Evolutionary conservation across 306 rosid genomes (phyloP).

Genomic region (Castanopsis chinensis): DNA sequence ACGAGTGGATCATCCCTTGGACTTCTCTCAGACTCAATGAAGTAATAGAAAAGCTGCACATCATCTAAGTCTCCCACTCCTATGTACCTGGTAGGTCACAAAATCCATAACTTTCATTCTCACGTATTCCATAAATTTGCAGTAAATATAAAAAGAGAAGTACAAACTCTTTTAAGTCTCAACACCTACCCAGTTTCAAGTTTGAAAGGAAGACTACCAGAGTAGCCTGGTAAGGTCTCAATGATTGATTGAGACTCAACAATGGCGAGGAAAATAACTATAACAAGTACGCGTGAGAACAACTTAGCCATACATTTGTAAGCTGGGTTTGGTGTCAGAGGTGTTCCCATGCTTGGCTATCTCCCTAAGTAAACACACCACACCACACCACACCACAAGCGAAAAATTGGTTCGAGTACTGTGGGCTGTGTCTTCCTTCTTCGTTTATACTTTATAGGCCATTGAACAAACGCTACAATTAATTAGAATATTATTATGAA

Average conservation of each 20-base stretch:
- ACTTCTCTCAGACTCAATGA: constrained; percentile 11
- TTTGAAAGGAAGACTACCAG: neutral
- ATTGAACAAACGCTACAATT: too few species aligned
- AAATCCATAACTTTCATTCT: neutral
- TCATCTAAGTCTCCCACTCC: neutral
- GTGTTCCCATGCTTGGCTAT: neutral
- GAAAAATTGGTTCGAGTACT: too few species aligned
- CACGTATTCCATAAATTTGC: neutral
- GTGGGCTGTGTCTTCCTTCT: too few species aligned
- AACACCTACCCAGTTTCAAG: neutral
- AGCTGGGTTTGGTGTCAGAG: neutral
- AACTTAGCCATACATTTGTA: neutral
- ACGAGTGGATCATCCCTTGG: constrained; percentile 20
- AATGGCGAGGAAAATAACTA: neutral
- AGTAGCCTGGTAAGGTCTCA: neutral
- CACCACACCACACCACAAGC: too few species aligned
- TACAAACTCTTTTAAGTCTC: neutral
- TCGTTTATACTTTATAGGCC: too few species aligned
- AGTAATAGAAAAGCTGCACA: constrained; percentile 6
- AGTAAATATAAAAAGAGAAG: neutral
- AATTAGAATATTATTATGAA: too few species aligned
- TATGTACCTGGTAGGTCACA: neutral
- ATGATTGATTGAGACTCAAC: neutral
- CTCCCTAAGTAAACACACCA: too few species aligned
- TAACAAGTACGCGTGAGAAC: neutral